Evolutionary conservation across 192 early-diverging fungal species (phyloP).

Genomic region (Geranomyces variabilis): DNA sequence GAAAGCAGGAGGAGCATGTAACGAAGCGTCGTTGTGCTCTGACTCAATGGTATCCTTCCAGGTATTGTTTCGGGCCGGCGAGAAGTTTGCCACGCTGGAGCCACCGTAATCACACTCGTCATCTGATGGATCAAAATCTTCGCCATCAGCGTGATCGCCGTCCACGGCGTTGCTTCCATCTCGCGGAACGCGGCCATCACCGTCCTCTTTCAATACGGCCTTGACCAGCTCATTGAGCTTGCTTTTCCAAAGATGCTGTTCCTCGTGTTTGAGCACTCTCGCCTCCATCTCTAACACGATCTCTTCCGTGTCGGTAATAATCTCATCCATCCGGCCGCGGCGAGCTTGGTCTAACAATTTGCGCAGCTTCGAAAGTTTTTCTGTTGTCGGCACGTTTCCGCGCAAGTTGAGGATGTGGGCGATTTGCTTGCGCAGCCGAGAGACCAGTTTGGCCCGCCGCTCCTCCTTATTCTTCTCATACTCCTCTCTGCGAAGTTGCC

Average conservation of each 20-base stretch:
- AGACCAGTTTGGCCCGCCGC: conserved; percentile 17
- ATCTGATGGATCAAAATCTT: not conserved
- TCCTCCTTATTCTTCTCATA: conserved; percentile 22
- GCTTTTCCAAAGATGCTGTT: conserved; percentile 33
- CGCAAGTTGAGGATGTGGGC: conserved; percentile 14
- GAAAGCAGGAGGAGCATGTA: not conserved
- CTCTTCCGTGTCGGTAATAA: conserved; percentile 19
- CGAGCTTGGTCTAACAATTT: conserved; percentile 25
- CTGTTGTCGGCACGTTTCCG: conserved; percentile 32
- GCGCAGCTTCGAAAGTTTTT: conserved; percentile 27
- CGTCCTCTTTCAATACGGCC: conserved; percentile 28
- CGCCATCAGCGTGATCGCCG: not conserved
- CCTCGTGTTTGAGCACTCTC: conserved; percentile 24
- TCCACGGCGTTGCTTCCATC: not conserved
- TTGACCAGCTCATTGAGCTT: conserved; percentile 30
- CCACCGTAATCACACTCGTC: conserved; percentile 1
- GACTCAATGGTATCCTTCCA: not conserved
- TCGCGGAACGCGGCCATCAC: conserved; percentile 20
- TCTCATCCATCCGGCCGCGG: conserved; percentile 22
- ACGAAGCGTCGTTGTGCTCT: no score
- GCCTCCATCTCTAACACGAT: conserved; percentile 22
- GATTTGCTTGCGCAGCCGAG: conserved; percentile 19
- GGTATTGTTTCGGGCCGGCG: not conserved
- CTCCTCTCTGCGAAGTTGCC: conserved; percentile 31
- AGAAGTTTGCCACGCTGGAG: not conserved